Percentiles rank a stretch among this genome's conserved stretches.
phyloP scores from a whole-genome alignment of 169 alveolate genomes.

The Sarcocystis neurona region DNA sequence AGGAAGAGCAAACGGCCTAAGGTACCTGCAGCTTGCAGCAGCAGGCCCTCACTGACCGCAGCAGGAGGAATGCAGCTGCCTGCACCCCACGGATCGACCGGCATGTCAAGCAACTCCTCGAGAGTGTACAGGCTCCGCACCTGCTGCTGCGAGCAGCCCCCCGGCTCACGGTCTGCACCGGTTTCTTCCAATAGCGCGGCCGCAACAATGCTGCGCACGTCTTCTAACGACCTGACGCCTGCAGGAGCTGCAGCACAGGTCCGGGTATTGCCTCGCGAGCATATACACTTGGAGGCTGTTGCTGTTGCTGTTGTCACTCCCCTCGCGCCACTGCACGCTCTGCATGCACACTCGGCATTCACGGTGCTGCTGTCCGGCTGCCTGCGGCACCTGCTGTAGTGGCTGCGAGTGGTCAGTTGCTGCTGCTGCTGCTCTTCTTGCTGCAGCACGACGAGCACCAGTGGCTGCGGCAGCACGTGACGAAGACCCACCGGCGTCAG shows the following conservation, averaged over 20 bases:
- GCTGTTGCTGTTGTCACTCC: no score
- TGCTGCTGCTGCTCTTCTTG: neutral
- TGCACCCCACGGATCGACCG: conserved; percentile 27
- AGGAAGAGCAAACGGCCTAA: neutral
- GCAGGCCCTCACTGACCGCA: neutral
- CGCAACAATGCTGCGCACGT: neutral
- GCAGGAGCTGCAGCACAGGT: no score
- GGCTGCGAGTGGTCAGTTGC: no score
- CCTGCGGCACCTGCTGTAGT: no score
- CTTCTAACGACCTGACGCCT: no score
- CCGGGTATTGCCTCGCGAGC: no score
- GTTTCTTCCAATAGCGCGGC: neutral
- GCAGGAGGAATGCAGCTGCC: neutral
- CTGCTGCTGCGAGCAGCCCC: no score
- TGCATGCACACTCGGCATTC: neutral
- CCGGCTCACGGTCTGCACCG: no score
- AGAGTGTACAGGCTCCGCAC: neutral
- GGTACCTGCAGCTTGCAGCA: conserved; percentile 3
- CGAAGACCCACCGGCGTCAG: neutral
- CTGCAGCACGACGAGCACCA: neutral
- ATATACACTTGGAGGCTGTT: no score
- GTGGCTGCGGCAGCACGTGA: conserved; percentile 24
- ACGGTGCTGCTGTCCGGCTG: no score
- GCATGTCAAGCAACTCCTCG: neutral
- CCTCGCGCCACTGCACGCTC: neutral